These are phyloP conservation scores for Syzygium jambos DNA, from an alignment of 345 rosid genomes.

Conservation along the genomic window DNA sequence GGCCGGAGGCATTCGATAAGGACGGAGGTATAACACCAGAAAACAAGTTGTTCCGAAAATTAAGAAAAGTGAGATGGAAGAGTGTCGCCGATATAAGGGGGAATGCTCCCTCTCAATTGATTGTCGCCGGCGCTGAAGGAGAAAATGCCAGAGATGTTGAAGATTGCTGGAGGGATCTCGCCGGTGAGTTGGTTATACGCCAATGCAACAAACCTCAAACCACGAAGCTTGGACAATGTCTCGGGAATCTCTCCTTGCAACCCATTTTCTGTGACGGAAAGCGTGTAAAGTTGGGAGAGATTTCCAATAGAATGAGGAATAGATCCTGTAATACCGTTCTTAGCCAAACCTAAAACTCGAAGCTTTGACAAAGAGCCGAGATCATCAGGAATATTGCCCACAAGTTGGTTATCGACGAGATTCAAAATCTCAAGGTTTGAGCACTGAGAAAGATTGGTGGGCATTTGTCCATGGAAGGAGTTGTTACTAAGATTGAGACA, in stretches of 20 bases:
- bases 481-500: neutral
- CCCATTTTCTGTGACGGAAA: rapidly evolving
- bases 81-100: no score
- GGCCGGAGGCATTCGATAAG: no score
- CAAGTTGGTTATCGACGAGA: neutral
- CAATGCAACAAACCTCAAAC: neutral
- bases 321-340: neutral
- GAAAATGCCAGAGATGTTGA: neutral
- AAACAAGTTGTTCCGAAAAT: neutral
- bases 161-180: neutral
- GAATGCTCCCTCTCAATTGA: no score
- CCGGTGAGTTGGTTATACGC: neutral
- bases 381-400: neutral
- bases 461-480: neutral
- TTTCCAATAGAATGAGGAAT: neutral
- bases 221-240: no score
- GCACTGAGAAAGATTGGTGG: neutral
- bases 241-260: no score
- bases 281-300: no score
- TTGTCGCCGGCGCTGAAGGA: rapidly evolving
- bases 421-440: neutral
- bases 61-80: neutral
- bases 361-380: neutral
- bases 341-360: neutral
- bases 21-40: no score